phyloP scores from a whole-genome alignment of 139 green algal genomes.

The Tetradesmus obliquus region DNA sequence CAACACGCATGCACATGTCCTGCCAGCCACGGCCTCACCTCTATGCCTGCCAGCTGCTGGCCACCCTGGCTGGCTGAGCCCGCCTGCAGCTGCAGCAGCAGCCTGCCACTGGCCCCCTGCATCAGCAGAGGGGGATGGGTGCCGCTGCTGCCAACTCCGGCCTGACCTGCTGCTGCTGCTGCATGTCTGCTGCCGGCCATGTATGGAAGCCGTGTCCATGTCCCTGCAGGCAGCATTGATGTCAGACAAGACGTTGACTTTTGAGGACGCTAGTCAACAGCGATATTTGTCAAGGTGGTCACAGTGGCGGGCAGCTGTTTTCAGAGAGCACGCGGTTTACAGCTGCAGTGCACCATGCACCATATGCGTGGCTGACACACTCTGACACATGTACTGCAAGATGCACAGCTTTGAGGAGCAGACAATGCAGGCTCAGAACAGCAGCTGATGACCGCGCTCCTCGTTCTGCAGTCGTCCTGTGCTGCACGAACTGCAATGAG shows the following conservation, averaged over 20 bases:
- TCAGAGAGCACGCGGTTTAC: no score
- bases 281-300: no score
- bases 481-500: no score
- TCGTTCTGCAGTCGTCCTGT: no score
- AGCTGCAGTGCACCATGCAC: no score
- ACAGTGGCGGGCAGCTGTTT: no score
- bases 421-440: no score
- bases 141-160: not conserved
- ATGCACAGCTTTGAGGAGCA: no score
- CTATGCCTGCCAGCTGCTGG: not conserved
- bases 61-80: not conserved
- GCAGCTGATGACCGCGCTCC: no score
- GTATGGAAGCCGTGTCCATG: conserved; percentile 8
- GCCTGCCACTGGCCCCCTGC: not conserved
- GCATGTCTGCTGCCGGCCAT: not conserved
- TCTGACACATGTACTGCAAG: not conserved
- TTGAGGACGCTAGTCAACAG: no score
- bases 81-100: conserved; percentile 1
- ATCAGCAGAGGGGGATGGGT: not conserved
- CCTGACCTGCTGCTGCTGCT: conserved; percentile 5
- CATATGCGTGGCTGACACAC: no score
- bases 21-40: not conserved
- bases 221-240: not conserved
- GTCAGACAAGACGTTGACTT: not conserved
- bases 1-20: not conserved